Conservation (phyloP, 1,139 yeast genomes). For the Groenewaldozyma auringiensis region DNA sequence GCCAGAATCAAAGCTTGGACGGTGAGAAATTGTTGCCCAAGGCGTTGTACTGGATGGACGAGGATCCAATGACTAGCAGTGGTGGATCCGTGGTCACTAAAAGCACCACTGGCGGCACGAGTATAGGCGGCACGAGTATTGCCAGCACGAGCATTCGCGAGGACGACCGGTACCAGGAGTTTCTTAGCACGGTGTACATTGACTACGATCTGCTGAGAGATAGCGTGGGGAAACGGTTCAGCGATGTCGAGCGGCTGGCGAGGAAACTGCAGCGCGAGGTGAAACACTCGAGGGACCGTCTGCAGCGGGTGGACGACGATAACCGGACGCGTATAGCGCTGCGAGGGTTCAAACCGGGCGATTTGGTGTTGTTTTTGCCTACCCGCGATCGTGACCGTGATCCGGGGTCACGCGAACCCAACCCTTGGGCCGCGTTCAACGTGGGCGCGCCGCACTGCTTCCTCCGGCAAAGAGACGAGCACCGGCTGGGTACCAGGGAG, state of each 20-base stretch:
- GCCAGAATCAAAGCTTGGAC: not conserved
- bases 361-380: conserved; percentile 75
- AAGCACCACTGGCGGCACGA: conserved; percentile 6
- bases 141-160: conserved; percentile 6
- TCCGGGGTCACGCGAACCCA: conserved; percentile 28
- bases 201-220: conserved; percentile 51
- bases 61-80: not conserved
- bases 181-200: conserved; percentile 32
- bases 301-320: conserved; percentile 32
- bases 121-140: conserved; percentile 16
- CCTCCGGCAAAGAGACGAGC: conserved; percentile 37
- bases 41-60: not conserved
- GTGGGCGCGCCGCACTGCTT: conserved; percentile 75
- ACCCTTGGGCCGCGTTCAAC: conserved; percentile 82
- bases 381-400: conserved; percentile 46
- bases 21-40: not conserved
- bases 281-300: conserved; percentile 41
- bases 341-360: conserved; percentile 54
- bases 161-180: conserved; percentile 25
- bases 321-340: conserved; percentile 52
- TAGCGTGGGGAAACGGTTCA: conserved; percentile 69
- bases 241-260: conserved; percentile 88
- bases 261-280: conserved; percentile 75
- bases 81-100: not conserved
- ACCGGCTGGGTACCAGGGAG: conserved; percentile 40